Base-by-base conservation (phyloP, 1,284 basidiomycete species). In the Rhodotorula sp. region DNA sequence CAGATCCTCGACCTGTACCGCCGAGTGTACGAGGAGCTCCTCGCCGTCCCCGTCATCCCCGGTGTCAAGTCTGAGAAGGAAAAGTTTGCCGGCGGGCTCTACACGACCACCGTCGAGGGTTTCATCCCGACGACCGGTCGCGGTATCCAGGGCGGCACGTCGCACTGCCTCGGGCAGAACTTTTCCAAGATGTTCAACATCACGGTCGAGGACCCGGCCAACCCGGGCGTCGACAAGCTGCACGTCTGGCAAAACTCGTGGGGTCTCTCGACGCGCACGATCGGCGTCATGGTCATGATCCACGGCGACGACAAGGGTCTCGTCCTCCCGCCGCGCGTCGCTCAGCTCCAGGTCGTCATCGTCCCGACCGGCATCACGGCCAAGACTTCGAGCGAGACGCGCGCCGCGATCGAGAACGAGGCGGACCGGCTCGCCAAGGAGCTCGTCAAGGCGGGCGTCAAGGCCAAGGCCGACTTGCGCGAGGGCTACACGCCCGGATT, bases 121-220 rank as follows among this genome's bases (percentile, higher is more conserved):
- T 99, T 98, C 85, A 90, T 99, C 79, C 93, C 97, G 15, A 94
- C 95, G 16, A 91, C 96, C 20, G 97, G 96, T 48, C 91, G 97
- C 74, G 97, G 96, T 75, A 98, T 99, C 80, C 96, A 99, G 84
- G 96, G 88, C 57, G 96, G 88, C n/a, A 99, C 96, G 0, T 97
- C 94, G 43, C 96, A 99, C 82, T 96, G 93, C 82, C 88, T 99
- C 48, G 97, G 97, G 52, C 96, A 98, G 84, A 99, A 99, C 87
- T 99, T 99, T 83, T 95, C 92, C 58, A 90, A 89, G 77, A 99
- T 99, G 96, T 99, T 99, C 84, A 92, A 97, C 83, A 98, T 99
- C 81, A 87, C 89, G 68, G 96, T 99, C 76, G 95, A 98, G 83
- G 93, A 97, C 81, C 93, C 94, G 29, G 60, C 56, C 23, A 80